Evolutionary conservation across 495 filamentous ascomycete species (phyloP), one percentile per base, ranked within the genome.

Genomic region (Trichoderma parareesei): DNA sequence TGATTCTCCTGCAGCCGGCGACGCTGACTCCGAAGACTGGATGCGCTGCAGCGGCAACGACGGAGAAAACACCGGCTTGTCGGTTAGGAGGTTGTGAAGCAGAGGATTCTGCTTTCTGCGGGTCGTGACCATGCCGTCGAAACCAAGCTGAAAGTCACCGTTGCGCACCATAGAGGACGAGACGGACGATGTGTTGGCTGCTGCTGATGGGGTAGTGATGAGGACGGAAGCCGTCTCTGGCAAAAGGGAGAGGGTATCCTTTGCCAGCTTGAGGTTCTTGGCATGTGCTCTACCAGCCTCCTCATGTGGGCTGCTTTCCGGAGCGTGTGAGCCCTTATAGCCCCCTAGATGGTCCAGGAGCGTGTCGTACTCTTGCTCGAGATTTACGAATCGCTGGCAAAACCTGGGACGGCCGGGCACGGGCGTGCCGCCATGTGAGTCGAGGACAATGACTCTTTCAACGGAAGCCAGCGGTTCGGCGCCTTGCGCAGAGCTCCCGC

Each of bases 51-150:
- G 75, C 0, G 94, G 94, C 1, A 99, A 80, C 0, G 94, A 99
- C 1, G 94, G 92, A 10, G 93, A 97, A 66, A 91, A 87, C 27
- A 90, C 79, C 2, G 94, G 94, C 71, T 96, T 93, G 75, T 99
- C 93, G 16, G 94, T 99, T 18, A 99, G 83, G 8, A 98, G 87
- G 69, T 95, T 98, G 75, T 98, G 94, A 64, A 99, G 97, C 11
- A 99, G 82, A 1, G 93, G 92, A 71, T 99, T 98, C 67, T 90
- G 86, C 71, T 88, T 87, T 61, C 85, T 82, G 66, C 91, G 82
- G 0, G 91, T 92, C 57, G 85, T 84, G 2, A 92, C 89, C 59
- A 84, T 85, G 5, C 87, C 85, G 1, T 85, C 75, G 40, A 85
- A 76, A 68, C 65, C 80, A 72, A 65, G 77, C 53, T 78, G 40